A percentile compares a stretch with the other conserved stretches of the same genome.
Conservation (phyloP, 2,329 filamentous ascomycete species). For the Penicillium brevicompactum region DNA sequence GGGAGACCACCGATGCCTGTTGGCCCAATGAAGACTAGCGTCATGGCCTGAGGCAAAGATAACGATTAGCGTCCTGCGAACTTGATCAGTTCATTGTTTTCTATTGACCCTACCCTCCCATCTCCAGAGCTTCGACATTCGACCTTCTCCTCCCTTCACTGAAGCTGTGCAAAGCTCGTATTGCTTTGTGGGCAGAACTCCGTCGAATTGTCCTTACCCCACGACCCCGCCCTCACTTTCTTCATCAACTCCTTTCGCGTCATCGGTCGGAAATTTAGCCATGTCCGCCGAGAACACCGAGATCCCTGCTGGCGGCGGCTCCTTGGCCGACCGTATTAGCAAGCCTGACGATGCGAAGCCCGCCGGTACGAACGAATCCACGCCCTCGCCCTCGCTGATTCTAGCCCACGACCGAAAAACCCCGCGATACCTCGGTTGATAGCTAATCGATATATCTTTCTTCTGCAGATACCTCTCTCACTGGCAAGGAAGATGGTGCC, state of each 20-base stretch:
- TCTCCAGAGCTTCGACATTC: background rate
- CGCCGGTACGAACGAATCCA: constrained; percentile 31
- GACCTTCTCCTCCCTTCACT: background rate
- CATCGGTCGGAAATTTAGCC: background rate
- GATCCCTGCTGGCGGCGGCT: constrained; percentile 34
- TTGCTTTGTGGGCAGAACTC: background rate
- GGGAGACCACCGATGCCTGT: constrained; percentile 21
- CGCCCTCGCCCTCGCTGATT: constrained; percentile 16
- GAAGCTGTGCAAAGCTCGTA: background rate
- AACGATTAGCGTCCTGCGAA: constrained; percentile 7
- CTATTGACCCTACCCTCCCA: background rate
- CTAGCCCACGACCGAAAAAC: background rate
- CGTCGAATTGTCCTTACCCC: constrained; percentile 5
- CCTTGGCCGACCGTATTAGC: constrained; percentile 53
- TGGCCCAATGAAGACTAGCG: constrained; percentile 10
- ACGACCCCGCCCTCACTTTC: constrained; percentile 7
- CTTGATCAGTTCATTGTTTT: background rate
- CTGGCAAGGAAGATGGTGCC: constrained; percentile 42
- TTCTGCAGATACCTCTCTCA: constrained; percentile 16
- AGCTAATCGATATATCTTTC: constrained; percentile 20
- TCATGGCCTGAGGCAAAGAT: background rate
- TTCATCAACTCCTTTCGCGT: background rate
- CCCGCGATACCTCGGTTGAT: constrained; percentile 18
- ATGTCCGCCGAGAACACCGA: constrained; percentile 44
- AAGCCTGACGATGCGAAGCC: constrained; percentile 38